phyloP scores from a whole-genome alignment of 164 flowering plant species.

The Platanus orientalis region DNA sequence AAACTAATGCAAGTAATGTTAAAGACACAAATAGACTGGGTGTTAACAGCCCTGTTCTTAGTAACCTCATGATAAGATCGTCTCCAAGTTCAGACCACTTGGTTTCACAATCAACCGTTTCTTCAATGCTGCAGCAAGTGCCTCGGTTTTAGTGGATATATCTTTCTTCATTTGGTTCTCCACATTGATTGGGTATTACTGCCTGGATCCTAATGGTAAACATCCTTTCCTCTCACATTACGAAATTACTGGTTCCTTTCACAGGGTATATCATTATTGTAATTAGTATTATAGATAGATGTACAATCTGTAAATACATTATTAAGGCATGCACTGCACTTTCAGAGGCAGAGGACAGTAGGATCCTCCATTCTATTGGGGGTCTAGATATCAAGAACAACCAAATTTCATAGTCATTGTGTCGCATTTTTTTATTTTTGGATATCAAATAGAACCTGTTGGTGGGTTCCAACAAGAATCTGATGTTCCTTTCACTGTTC shows the following conservation, averaged over 20 bases:
- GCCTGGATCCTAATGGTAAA: conserved; percentile 20
- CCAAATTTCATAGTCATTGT: no score
- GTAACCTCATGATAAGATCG: conserved; percentile 44
- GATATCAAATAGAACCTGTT: no score
- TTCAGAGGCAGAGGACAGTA: no score
- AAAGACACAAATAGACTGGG: conserved; percentile 54
- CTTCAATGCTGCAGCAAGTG: conserved; percentile 65
- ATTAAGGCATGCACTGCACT: no score
- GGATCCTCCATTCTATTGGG: no score
- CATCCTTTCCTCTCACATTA: background rate
- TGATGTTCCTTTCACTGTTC: no score
- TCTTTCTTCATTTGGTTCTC: background rate
- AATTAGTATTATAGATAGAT: no score
- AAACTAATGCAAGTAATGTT: conserved; percentile 28
- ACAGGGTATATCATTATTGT: no score
- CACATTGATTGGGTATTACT: background rate
- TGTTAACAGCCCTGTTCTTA: conserved; percentile 34
- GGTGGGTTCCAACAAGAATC: no score
- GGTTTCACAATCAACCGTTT: conserved; percentile 39
- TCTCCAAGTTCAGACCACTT: conserved; percentile 70
- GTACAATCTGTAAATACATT: no score
- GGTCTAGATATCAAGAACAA: no score
- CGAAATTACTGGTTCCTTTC: background rate
- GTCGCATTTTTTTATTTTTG: no score
- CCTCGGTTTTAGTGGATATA: conserved; percentile 30